Conservation (phyloP, 2,329 filamentous ascomycete species). For the Dactylellina leptospora region DNA sequence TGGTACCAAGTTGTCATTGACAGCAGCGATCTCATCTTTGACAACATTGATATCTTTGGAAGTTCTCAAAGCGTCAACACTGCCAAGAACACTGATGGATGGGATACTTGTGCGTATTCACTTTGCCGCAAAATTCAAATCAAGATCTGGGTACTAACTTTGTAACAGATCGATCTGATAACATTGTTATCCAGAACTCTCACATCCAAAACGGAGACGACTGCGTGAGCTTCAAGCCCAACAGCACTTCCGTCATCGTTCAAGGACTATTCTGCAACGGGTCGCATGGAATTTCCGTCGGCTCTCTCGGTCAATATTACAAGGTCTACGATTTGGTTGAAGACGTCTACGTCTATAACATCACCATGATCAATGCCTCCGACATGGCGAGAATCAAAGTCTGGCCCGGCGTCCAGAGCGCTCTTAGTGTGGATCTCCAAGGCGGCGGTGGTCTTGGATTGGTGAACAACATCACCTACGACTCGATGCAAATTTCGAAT, state of each 20-base stretch:
- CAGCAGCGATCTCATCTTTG: conserved; percentile 71
- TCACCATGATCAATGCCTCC: conserved; percentile 67
- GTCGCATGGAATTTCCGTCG: conserved; percentile 77
- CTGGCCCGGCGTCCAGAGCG: conserved; percentile 70
- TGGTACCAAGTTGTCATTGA: conserved; percentile 75
- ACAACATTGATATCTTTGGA: conserved; percentile 70
- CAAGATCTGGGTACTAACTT: too few relatives aligned
- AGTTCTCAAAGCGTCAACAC: conserved; percentile 65
- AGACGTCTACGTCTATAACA: conserved; percentile 72
- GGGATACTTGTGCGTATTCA: conserved; percentile 71
- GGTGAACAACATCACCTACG: conserved; percentile 74
- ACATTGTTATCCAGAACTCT: conserved; percentile 74
- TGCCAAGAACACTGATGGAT: conserved; percentile 74
- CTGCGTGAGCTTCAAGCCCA: conserved; percentile 78
- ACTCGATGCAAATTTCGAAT: conserved; percentile 68
- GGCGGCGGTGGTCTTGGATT: conserved; percentile 72
- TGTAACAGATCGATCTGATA: conserved; percentile 64
- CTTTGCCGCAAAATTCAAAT: too few relatives aligned
- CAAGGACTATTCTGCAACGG: conserved; percentile 74
- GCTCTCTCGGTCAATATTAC: conserved; percentile 74
- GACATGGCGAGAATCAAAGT: conserved; percentile 77
- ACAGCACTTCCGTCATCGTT: conserved; percentile 73
- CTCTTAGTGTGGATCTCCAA: conserved; percentile 69
- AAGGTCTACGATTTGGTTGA: conserved; percentile 73
- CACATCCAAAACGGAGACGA: conserved; percentile 73